phyloP scores from a whole-genome alignment of 2,329 filamentous ascomycete genomes.

The Verticillium nonalfalfae region DNA sequence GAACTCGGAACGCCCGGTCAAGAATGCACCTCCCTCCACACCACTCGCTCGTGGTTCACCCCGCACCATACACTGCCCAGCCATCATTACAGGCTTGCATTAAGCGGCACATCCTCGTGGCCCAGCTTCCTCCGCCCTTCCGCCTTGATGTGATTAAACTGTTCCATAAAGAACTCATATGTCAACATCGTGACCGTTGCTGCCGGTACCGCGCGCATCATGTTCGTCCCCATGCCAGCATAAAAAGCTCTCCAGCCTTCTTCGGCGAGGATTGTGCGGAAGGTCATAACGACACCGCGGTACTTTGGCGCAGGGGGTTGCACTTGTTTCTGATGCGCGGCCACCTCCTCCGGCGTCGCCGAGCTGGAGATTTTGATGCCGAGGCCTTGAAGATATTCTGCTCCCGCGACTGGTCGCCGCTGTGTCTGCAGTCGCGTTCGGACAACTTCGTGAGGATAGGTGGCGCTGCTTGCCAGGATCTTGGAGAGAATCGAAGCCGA shows the following conservation, averaged over 20 bases:
- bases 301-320: constrained; percentile 50
- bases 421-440: constrained; percentile 92
- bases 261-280: constrained; percentile 76
- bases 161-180: constrained; percentile 71
- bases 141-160: constrained; percentile 36
- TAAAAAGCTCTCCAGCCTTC: constrained; percentile 98
- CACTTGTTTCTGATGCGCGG: constrained; percentile 16
- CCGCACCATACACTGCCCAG: constrained; percentile 11
- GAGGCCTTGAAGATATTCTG: constrained; percentile 44
- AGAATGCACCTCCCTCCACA: neutral
- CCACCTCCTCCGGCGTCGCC: constrained; percentile 32
- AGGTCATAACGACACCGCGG: constrained; percentile 73
- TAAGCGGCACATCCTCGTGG: neutral
- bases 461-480: constrained; percentile 86
- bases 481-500: constrained; percentile 91
- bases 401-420: constrained; percentile 59
- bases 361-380: constrained; percentile 32
- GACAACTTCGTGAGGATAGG: constrained; percentile 95
- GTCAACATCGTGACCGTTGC: constrained; percentile 97
- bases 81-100: neutral
- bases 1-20: neutral
- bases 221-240: constrained; percentile 93
- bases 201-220: constrained; percentile 91
- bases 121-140: constrained; percentile 28
- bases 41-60: constrained; percentile 6